A percentile compares a stretch with the other conserved stretches of the same genome.
phyloP scores from a whole-genome alignment of 1,139 yeast species.

The Schwanniomyces etchellsii region DNA sequence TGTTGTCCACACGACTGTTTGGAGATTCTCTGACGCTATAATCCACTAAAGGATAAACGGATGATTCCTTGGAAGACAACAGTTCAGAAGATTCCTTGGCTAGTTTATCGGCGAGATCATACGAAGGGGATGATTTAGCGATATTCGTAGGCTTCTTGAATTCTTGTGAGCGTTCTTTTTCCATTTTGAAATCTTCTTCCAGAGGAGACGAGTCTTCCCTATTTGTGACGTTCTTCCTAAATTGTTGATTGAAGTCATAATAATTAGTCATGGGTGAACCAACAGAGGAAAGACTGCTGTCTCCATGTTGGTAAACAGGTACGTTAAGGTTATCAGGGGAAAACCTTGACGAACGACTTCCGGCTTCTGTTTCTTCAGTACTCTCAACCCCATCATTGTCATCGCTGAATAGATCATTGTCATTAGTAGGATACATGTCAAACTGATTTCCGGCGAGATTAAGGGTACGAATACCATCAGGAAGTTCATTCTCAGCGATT shows the following conservation, averaged over 20 bases:
- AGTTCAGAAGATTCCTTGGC: too few relatives aligned
- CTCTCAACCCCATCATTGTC: conserved; percentile 19
- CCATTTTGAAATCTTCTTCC: too few relatives aligned
- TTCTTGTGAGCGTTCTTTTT: too few relatives aligned
- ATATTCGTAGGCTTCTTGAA: background rate
- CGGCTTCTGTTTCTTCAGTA: conserved; percentile 15
- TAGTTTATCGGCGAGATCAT: too few relatives aligned
- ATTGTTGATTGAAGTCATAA: conserved; percentile 46
- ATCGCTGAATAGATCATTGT: conserved; percentile 34
- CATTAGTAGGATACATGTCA: conserved; percentile 34
- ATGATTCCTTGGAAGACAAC: too few relatives aligned
- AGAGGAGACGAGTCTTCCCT: background rate
- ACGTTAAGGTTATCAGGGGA: conserved; percentile 13
- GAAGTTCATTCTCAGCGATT: conserved; percentile 31
- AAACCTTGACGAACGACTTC: conserved; percentile 12
- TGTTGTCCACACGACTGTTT: too few relatives aligned
- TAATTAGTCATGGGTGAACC: conserved; percentile 50
- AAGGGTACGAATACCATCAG: conserved; percentile 25
- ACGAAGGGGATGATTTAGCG: too few relatives aligned
- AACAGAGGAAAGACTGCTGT: conserved; percentile 37
- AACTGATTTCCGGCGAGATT: conserved; percentile 16
- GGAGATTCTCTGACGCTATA: background rate
- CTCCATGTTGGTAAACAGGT: conserved; percentile 23
- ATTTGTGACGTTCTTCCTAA: conserved; percentile 17
- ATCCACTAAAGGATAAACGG: background rate